phyloP scores from a whole-genome alignment of 1,284 basidiomycete species.

The Ustilago xerochloae region DNA sequence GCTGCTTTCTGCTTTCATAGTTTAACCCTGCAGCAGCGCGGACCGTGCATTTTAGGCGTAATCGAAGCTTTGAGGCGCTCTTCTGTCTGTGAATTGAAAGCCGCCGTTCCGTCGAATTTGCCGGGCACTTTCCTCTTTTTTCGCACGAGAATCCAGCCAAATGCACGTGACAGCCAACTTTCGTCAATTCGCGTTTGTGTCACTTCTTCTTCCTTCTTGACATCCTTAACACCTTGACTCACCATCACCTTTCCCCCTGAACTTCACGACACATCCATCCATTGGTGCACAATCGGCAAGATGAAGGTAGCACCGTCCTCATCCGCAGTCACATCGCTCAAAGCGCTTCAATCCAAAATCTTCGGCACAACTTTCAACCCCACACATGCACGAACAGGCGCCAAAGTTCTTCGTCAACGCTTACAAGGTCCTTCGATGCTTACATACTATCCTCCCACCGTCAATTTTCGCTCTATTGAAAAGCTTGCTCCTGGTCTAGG shows the following conservation, averaged over 20 bases:
- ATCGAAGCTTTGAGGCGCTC: neutral
- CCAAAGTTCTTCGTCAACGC: conserved; percentile 57
- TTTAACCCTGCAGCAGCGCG: neutral
- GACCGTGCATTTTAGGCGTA: conserved; percentile 7
- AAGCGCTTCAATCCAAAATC: conserved; percentile 52
- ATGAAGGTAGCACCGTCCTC: conserved; percentile 49
- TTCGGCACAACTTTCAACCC: conserved; percentile 60
- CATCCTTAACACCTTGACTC: neutral
- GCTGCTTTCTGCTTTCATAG: no score
- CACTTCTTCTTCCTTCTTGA: neutral
- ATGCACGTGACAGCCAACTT: conserved; percentile 1
- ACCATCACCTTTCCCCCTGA: neutral
- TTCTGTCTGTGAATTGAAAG: neutral
- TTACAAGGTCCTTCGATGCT: conserved; percentile 64
- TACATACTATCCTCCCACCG: conserved; percentile 60
- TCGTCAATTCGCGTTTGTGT: neutral
- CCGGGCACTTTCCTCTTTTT: neutral
- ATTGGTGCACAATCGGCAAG: neutral
- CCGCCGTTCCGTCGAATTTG: neutral
- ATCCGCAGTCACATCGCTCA: conserved; percentile 47
- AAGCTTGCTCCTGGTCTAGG: conserved; percentile 34
- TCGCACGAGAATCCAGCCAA: neutral
- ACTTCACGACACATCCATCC: neutral
- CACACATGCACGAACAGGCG: conserved; percentile 54
- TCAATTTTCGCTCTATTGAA: conserved; percentile 52